Evolutionary conservation across 495 filamentous ascomycete species (phyloP).

Genomic region (Aspergillus biplanus): DNA sequence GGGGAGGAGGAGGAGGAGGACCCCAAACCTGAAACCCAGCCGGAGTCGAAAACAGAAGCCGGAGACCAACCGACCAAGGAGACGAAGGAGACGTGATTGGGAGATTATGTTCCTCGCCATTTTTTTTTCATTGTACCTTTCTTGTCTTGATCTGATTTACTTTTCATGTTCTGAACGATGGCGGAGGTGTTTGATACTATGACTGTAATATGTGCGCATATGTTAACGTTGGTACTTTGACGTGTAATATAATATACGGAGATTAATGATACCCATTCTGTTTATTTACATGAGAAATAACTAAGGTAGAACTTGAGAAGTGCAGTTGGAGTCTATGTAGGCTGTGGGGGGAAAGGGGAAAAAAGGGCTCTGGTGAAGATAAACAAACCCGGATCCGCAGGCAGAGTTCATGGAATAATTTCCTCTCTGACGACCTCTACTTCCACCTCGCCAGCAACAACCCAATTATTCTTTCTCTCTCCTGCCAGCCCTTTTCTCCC

Average conservation of each 20-base stretch:
- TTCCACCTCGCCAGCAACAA: neutral
- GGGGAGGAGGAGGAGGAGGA: conserved; percentile 17
- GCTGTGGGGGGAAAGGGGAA: neutral
- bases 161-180: conserved; percentile 9
- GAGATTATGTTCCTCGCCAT: neutral
- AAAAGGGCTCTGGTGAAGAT: too few relatives aligned
- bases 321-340: neutral
- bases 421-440: neutral
- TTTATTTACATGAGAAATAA: neutral
- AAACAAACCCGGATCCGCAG: neutral
- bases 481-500: neutral
- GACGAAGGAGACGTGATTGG: conserved; percentile 6
- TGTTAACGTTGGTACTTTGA: conserved; percentile 17
- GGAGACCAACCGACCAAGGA: conserved; percentile 18
- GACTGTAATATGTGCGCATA: conserved; percentile 30
- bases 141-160: conserved; percentile 11
- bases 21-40: conserved; percentile 17
- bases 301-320: neutral
- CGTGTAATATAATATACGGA: conserved; percentile 39
- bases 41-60: conserved; percentile 24
- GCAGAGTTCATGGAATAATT: neutral
- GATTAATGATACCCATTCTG: conserved; percentile 45
- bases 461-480: neutral
- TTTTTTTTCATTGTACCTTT: conserved; percentile 1
- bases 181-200: conserved; percentile 20